Conservation (phyloP, 2,329 filamentous ascomycete species). For the Verticillium tricorpus region DNA sequence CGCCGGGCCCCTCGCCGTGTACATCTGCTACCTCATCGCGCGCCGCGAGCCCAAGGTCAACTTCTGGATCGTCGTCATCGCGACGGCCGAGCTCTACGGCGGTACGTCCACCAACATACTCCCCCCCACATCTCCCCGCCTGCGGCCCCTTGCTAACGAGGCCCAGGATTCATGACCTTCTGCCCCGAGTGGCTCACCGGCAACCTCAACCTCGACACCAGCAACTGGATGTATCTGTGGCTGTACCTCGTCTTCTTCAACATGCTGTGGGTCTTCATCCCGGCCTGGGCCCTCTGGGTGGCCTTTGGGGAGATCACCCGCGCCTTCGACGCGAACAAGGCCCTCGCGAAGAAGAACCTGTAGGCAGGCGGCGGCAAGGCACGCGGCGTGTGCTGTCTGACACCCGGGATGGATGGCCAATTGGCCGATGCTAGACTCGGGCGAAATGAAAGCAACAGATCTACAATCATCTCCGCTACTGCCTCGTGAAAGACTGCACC, state of each 20-base stretch:
- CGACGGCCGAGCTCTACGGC: slow-evolving; percentile 63
- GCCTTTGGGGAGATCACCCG: slow-evolving; percentile 49
- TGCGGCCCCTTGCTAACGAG: background rate
- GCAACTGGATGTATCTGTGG: slow-evolving; percentile 66
- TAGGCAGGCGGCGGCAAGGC: background rate
- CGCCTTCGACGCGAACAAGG: slow-evolving; percentile 38
- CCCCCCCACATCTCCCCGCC: background rate
- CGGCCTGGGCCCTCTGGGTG: slow-evolving; percentile 54
- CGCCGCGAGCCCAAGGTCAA: slow-evolving; percentile 49
- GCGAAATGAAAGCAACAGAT: no score
- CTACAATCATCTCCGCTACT: no score
- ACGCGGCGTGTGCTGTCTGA: background rate
- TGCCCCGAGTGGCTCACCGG: slow-evolving; percentile 64
- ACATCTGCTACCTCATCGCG: slow-evolving; percentile 57
- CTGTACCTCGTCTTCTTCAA: slow-evolving; percentile 67
- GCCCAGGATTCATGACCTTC: slow-evolving; percentile 65
- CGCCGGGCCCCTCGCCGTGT: slow-evolving; percentile 54
- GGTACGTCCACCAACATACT: slow-evolving; percentile 36
- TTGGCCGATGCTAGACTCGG: no score
- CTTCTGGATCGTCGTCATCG: slow-evolving; percentile 60
- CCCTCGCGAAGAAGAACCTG: slow-evolving; percentile 22
- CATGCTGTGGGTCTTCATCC: slow-evolving; percentile 61
- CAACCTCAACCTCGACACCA: slow-evolving; percentile 57
- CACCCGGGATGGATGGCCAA: no score
- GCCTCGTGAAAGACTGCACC: background rate